These are phyloP conservation scores for Thraustochytrium sp. DNA, from an alignment of 352 stramenopile genomes.

Conservation along the genomic window DNA sequence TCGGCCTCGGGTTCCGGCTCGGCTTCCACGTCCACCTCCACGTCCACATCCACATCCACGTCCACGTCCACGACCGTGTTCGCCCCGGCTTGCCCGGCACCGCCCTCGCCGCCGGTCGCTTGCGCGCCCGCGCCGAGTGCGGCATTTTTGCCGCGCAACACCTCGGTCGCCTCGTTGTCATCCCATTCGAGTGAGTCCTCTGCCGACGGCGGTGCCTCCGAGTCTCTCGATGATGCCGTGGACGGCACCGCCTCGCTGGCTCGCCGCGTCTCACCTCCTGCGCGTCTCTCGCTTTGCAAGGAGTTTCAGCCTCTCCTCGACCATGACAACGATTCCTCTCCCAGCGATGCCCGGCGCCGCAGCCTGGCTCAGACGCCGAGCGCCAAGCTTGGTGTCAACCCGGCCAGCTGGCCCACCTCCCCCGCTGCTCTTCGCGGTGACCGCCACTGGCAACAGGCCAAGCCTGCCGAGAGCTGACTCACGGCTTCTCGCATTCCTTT, in stretches of 20 bases:
- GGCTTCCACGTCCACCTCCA: background rate
- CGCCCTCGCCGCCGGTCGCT: background rate
- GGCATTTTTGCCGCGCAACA: background rate
- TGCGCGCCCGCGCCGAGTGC: background rate
- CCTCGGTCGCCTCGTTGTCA: background rate
- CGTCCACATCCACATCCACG: too few relatives aligned
- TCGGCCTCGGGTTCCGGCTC: background rate
- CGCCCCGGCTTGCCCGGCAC: background rate
- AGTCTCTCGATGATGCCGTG: background rate
- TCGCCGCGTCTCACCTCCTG: background rate
- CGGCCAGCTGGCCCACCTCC: background rate
- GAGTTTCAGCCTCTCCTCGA: background rate
- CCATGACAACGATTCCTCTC: background rate
- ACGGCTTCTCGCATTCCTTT: too few relatives aligned
- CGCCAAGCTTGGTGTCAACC: background rate
- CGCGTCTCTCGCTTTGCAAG: background rate
- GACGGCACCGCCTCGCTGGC: background rate
- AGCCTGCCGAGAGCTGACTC: too few relatives aligned
- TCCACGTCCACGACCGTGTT: slow-evolving; percentile 1
- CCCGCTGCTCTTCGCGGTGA: background rate
- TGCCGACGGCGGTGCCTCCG: background rate
- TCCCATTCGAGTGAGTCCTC: background rate
- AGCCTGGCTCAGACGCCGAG: background rate
- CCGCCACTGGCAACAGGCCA: too few relatives aligned
- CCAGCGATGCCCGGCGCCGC: background rate